Percentiles rank a stretch among this genome's conserved stretches.
These are phyloP conservation scores for Spencermartinsiella europaea DNA, from an alignment of 805 yeast genomes.

Conservation along the genomic window DNA sequence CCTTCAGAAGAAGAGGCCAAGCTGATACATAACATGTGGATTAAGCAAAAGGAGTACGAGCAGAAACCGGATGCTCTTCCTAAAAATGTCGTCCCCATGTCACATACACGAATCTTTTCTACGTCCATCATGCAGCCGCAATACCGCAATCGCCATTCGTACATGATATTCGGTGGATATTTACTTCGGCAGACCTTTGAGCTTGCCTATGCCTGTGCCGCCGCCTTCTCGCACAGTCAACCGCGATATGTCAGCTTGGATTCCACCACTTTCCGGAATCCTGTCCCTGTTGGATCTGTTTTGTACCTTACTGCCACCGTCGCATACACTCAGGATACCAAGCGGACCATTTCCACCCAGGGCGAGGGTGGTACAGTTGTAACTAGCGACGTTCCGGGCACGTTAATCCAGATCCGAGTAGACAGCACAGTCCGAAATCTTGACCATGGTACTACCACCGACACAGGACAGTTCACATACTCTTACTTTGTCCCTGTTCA, in stretches of 20 bases:
- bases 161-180: conserved; percentile 94
- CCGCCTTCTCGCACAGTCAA: conserved; percentile 76
- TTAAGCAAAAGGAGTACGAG: conserved; percentile 29
- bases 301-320: conserved; percentile 76
- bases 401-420: conserved; percentile 84
- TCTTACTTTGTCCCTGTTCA: conserved; percentile 62
- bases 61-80: conserved; percentile 37
- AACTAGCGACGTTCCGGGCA: conserved; percentile 44
- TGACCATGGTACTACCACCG: conserved; percentile 53
- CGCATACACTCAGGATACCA: conserved; percentile 79
- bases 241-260: conserved; percentile 89
- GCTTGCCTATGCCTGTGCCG: conserved; percentile 88
- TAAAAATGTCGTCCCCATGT: conserved; percentile 57
- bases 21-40: conserved; percentile 75
- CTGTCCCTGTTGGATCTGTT: conserved; percentile 94
- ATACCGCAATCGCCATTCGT: conserved; percentile 89
- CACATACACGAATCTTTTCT: conserved; percentile 63
- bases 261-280: conserved; percentile 85
- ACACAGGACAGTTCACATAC: conserved; percentile 83
- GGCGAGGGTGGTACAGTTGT: conserved; percentile 16
- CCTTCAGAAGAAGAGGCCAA: conserved; percentile 66
- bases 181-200: conserved; percentile 89
- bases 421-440: conserved; percentile 72
- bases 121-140: conserved; percentile 95
- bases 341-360: conserved; percentile 21